Conservation (phyloP, 2,329 filamentous ascomycete genomes). For the Dothistroma septosporum region DNA sequence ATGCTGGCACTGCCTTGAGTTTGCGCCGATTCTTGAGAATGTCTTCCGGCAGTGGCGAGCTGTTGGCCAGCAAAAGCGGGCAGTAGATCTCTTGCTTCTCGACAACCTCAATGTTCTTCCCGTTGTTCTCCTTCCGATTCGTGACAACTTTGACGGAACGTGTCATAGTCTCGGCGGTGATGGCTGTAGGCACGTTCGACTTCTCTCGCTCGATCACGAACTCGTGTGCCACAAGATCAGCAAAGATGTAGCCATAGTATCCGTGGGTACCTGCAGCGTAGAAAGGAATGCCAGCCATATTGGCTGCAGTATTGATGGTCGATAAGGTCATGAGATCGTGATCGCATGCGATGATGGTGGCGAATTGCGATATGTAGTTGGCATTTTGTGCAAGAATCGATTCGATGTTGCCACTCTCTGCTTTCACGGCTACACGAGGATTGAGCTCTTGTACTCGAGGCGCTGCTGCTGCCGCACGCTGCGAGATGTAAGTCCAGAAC, state of each 20-base stretch:
- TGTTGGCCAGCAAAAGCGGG: conserved; percentile 80
- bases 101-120: conserved; percentile 75
- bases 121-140: conserved; percentile 60
- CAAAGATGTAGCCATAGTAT: conserved; percentile 91
- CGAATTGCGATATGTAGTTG: conserved; percentile 73
- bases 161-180: conserved; percentile 70
- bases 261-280: conserved; percentile 86
- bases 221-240: conserved; percentile 84
- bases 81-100: conserved; percentile 90
- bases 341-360: conserved; percentile 86
- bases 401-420: conserved; percentile 38
- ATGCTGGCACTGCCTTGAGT: conserved; percentile 70
- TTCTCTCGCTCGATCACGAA: conserved; percentile 83
- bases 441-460: conserved; percentile 81
- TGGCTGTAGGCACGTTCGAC: conserved; percentile 61
- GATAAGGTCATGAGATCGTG: conserved; percentile 70
- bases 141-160: conserved; percentile 69
- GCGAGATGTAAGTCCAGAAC: conserved; percentile 19
- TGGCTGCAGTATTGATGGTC: conserved; percentile 80
- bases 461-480: conserved; percentile 75
- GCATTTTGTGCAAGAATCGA: conserved; percentile 68
- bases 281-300: conserved; percentile 72
- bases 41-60: conserved; percentile 64
- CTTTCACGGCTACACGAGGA: conserved; percentile 71
- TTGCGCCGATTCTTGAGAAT: conserved; percentile 66